Conservation (phyloP, 331 rosid species). For the Cydonia oblonga region DNA sequence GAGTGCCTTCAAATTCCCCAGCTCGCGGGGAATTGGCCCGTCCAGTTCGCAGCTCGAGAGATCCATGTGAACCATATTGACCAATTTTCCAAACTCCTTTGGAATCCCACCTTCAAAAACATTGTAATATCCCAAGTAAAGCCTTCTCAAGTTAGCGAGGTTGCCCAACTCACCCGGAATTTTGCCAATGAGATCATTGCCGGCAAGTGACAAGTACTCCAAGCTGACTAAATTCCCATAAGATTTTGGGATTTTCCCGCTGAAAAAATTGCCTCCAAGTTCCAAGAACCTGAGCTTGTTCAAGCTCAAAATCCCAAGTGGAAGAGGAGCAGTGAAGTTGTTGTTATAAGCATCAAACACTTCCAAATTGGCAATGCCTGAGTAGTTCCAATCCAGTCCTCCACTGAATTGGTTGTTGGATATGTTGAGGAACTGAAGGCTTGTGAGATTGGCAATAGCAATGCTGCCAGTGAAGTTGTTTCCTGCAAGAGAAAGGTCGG, state of each 20-base stretch:
- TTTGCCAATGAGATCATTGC: conserved; percentile 57
- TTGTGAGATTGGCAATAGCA: conserved; percentile 36
- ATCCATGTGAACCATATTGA: conserved; percentile 59
- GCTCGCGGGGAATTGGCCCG: conserved; percentile 56
- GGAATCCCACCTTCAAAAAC: conserved; percentile 78
- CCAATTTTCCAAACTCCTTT: conserved; percentile 46
- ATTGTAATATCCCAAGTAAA: conserved; percentile 68
- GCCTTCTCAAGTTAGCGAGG: conserved; percentile 41
- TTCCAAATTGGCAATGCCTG: conserved; percentile 34
- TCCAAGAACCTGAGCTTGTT: conserved; percentile 48
- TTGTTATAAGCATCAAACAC: conserved; percentile 68
- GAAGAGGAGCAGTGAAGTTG: conserved; percentile 61
- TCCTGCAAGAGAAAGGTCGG: conserved; percentile 58
- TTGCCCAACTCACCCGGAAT: conserved; percentile 69
- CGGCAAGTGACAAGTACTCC: conserved; percentile 61
- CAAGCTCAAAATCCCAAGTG: conserved; percentile 36
- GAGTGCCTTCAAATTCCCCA: conserved; percentile 51
- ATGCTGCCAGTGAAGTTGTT: conserved; percentile 61
- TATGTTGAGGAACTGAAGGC: conserved; percentile 58
- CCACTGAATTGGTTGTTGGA: conserved; percentile 63
- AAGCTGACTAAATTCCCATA: conserved; percentile 39
- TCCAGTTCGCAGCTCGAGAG: conserved; percentile 61
- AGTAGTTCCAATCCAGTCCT: conserved; percentile 49
- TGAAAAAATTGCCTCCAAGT: conserved; percentile 67
- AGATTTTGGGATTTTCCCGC: conserved; percentile 48